phyloP scores from a whole-genome alignment of 2,329 filamentous ascomycete species.

The Thielaviopsis ethacetica region DNA sequence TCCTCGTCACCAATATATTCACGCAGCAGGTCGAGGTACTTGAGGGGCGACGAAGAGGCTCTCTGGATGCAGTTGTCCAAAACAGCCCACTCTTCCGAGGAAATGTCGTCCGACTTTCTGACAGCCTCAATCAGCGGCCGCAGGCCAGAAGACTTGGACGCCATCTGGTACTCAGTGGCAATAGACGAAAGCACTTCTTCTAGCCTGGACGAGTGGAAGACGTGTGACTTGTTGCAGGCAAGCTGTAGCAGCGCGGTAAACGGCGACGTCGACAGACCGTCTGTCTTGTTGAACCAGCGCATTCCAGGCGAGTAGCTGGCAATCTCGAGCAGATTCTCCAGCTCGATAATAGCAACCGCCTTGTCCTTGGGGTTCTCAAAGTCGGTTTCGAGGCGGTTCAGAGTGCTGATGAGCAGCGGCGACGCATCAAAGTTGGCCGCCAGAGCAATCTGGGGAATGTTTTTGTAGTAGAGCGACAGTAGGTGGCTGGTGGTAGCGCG shows the following conservation, averaged over 20 bases:
- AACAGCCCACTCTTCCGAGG: slow-evolving; percentile 45
- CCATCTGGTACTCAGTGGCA: slow-evolving; percentile 9
- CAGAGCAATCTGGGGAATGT: slow-evolving; percentile 62
- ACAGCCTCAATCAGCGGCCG: slow-evolving; percentile 8
- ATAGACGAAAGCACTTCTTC: slow-evolving; percentile 7
- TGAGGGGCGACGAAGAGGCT: slow-evolving; percentile 60
- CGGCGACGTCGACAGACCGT: slow-evolving; percentile 47
- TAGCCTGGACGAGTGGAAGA: slow-evolving; percentile 8
- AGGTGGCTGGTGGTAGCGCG: slow-evolving; percentile 65
- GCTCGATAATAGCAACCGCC: slow-evolving; percentile 50
- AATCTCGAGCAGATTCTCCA: slow-evolving; percentile 68
- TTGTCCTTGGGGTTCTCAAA: slow-evolving; percentile 31
- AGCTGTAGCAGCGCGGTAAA: slow-evolving; percentile 52
- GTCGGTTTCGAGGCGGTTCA: slow-evolving; percentile 43
- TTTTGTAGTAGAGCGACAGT: slow-evolving; percentile 69
- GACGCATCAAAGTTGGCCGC: slow-evolving; percentile 83
- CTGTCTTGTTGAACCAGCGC: slow-evolving; percentile 73
- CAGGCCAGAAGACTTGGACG: slow-evolving; percentile 7
- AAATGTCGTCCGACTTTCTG: slow-evolving; percentile 13
- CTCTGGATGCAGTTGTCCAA: slow-evolving; percentile 70
- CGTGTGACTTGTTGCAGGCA: slow-evolving; percentile 15
- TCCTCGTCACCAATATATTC: slow-evolving; percentile 22
- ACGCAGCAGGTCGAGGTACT: slow-evolving; percentile 59
- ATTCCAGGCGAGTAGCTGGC: slow-evolving; percentile 68
- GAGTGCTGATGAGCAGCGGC: slow-evolving; percentile 49